phyloP scores from a whole-genome alignment of 2,329 filamentous ascomycete genomes.

The Apiospora saccharicola region DNA sequence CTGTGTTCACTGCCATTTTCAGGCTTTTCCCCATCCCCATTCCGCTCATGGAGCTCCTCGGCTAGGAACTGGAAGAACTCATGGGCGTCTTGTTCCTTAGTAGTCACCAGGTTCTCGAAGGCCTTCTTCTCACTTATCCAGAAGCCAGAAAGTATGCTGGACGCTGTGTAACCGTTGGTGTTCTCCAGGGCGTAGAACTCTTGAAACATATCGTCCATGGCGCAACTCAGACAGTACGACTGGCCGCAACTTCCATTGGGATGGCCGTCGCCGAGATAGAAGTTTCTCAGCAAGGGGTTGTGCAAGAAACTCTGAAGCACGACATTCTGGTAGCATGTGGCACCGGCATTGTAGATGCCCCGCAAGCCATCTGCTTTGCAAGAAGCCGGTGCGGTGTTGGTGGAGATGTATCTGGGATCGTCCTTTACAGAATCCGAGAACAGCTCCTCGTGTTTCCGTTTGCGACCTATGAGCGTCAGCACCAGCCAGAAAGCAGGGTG shows the following conservation, averaged over 20 bases:
- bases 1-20: conserved; percentile 66
- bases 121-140: conserved; percentile 84
- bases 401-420: conserved; percentile 77
- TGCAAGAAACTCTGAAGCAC: conserved; percentile 93
- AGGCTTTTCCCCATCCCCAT: conserved; percentile 72
- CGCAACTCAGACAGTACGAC: conserved; percentile 70
- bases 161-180: conserved; percentile 88
- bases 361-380: conserved; percentile 88
- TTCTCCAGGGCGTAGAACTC: conserved; percentile 77
- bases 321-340: conserved; percentile 97
- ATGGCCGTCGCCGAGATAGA: conserved; percentile 91
- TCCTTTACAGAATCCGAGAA: conserved; percentile 71
- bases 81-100: conserved; percentile 95
- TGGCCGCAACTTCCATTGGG: conserved; percentile 75
- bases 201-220: conserved; percentile 77
- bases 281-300: conserved; percentile 90
- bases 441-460: conserved; percentile 78
- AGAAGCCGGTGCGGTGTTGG: conserved; percentile 80
- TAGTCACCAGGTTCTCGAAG: conserved; percentile 81
- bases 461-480: conserved; percentile 59
- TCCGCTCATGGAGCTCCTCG: conserved; percentile 87
- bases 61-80: conserved; percentile 97
- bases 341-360: conserved; percentile 96
- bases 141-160: conserved; percentile 86
- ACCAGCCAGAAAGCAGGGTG: not conserved